Evolutionary conservation across 2,329 filamentous ascomycete genomes (phyloP).

Genomic region (Alternaria incomplexa): DNA sequence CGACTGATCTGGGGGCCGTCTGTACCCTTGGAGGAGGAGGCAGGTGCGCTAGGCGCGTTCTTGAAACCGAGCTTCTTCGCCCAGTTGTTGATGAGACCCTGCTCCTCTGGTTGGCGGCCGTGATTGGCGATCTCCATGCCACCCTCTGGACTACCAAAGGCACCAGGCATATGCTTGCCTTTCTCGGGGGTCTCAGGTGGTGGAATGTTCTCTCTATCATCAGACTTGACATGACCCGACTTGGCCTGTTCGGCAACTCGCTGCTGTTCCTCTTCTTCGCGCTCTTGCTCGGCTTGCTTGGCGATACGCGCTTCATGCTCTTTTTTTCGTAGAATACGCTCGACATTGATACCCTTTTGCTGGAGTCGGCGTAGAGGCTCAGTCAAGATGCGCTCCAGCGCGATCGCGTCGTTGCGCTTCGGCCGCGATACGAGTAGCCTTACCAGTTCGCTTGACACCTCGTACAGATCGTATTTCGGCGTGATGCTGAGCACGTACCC

Average conservation of each 20-base stretch:
- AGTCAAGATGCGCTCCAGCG: constrained; percentile 88
- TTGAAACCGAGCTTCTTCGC: constrained; percentile 47
- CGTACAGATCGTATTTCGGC: constrained; percentile 81
- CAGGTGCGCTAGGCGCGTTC: constrained; percentile 23
- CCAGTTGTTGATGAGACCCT: constrained; percentile 44
- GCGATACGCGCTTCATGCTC: constrained; percentile 86
- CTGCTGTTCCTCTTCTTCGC: constrained; percentile 66
- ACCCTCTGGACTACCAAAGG: constrained; percentile 45
- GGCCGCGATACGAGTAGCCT: constrained; percentile 80
- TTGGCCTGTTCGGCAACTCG: constrained; percentile 44
- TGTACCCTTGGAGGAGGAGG: constrained; percentile 16
- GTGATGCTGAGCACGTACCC: constrained; percentile 78
- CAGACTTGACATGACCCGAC: constrained; percentile 22
- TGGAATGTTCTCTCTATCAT: constrained; percentile 16
- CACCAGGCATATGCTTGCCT: constrained; percentile 42
- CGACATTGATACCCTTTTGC: constrained; percentile 92
- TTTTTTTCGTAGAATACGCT: constrained; percentile 87
- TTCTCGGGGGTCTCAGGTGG: constrained; percentile 41
- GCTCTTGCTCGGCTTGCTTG: constrained; percentile 77
- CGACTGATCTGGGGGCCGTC: constrained; percentile 44
- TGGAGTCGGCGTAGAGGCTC: constrained; percentile 82
- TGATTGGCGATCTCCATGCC: constrained; percentile 36
- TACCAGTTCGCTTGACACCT: constrained; percentile 87
- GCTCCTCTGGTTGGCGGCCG: constrained; percentile 27
- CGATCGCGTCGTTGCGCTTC: constrained; percentile 85